Evolutionary conservation across 2,329 filamentous ascomycete species (phyloP).

Genomic region (Neofusicoccum parvum): DNA sequence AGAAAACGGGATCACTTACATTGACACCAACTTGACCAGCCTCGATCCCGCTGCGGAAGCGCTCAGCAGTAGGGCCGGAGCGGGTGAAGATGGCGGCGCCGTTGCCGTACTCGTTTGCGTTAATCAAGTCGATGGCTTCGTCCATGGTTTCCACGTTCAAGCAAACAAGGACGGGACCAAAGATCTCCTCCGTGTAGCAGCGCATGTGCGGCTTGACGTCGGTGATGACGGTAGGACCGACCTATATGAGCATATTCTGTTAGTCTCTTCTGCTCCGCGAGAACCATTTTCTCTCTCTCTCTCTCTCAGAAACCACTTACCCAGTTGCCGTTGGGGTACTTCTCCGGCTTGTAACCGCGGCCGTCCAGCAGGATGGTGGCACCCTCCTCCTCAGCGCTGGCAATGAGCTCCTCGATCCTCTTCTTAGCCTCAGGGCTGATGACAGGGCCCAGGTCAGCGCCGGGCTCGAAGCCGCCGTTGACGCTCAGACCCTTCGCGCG

Average conservation of each 20-base stretch:
- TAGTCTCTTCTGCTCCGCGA: background rate
- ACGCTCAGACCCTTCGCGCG: constrained; percentile 72
- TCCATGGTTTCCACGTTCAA: constrained; percentile 77
- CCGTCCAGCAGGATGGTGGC: constrained; percentile 83
- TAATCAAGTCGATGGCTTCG: constrained; percentile 79
- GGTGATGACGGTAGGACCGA: constrained; percentile 80
- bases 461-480: constrained; percentile 79
- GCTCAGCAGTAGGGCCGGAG: constrained; percentile 73
- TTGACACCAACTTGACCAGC: constrained; percentile 87
- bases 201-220: constrained; percentile 79
- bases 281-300: background rate
- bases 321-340: constrained; percentile 84
- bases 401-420: constrained; percentile 75
- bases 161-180: constrained; percentile 81
- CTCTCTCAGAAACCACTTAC: constrained; percentile 43
- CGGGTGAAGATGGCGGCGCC: constrained; percentile 83
- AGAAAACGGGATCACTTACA: constrained; percentile 33
- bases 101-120: constrained; percentile 85
- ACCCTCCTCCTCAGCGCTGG: constrained; percentile 76
- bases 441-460: constrained; percentile 78
- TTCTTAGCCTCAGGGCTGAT: constrained; percentile 78
- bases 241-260: constrained; percentile 43
- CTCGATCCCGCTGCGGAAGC: constrained; percentile 79
- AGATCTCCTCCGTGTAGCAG: constrained; percentile 85
- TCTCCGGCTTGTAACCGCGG: constrained; percentile 70